Evolutionary conservation across 75 land plant species (phyloP).

Genomic region (Gnetum montanum): DNA sequence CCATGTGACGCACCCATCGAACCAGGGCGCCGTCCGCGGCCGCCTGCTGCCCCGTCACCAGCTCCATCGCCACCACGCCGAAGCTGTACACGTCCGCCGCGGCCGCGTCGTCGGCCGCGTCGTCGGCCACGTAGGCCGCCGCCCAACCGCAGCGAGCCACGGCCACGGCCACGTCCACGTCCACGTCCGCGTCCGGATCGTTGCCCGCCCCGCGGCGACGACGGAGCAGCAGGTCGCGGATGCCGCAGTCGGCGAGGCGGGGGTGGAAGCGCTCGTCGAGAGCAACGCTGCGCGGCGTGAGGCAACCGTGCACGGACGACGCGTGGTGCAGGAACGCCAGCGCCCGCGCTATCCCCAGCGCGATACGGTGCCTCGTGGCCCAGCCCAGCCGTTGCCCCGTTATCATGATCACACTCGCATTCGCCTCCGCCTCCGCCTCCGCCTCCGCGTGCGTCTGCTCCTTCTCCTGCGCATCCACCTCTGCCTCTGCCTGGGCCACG

Average conservation of each 20-base stretch:
- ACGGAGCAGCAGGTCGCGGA: conserved; percentile 15
- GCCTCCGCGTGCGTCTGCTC: background rate
- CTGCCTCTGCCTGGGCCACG: conserved; percentile 29
- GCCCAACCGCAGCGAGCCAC: conserved; percentile 23
- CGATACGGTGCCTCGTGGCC: conserved; percentile 70
- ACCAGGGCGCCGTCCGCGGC: conserved; percentile 22
- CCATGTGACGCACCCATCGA: conserved; percentile 46
- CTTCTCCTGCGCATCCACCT: conserved; percentile 52
- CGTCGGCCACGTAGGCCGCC: conserved; percentile 12
- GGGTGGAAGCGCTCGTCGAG: conserved; percentile 65
- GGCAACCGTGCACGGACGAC: conserved; percentile 60
- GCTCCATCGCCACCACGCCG: conserved; percentile 57
- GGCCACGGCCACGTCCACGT: conserved; percentile 8
- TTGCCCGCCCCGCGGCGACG: conserved; percentile 9
- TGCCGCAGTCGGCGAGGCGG: conserved; percentile 51
- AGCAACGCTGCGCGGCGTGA: conserved; percentile 58
- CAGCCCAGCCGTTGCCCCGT: conserved; percentile 34
- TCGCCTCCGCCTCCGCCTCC: conserved; percentile 26
- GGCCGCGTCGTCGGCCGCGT: background rate
- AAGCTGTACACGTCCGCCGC: conserved; percentile 52
- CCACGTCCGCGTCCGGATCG: conserved; percentile 3
- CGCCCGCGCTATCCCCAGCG: conserved; percentile 75
- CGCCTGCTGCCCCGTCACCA: conserved; percentile 47
- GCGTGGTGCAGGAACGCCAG: conserved; percentile 93
- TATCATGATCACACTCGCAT: background rate